Evolutionary conservation across 202 grass and related monocot genomes (phyloP), one percentile per base, ranked within the genome.

Genomic region (Zizania palustris): DNA sequence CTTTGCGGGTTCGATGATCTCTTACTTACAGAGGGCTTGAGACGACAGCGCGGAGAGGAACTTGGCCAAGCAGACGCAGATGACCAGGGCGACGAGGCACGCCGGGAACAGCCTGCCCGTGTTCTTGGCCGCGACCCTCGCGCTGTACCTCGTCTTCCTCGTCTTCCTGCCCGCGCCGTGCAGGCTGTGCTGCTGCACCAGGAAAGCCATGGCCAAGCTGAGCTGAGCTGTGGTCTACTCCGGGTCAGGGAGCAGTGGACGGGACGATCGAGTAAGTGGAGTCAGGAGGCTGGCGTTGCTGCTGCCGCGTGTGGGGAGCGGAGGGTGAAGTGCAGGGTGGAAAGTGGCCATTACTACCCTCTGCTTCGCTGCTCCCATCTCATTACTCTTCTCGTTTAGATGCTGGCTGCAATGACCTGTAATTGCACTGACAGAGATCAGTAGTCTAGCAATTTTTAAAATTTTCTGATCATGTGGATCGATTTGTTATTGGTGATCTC

Each of bases 301-400:
- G 50, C 50, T 3, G 66, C 40, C 28, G 15, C 65, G 22, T 37
- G 58, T 63, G 16, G 4, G 50, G 70, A 67, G 43, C 15, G 39
- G 63, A n/a, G 57, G 11, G 5, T 0, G 51, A 1, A 54, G 51
- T 7, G 57, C 45, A 70, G 33, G 65, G 36, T 61, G 81, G 64
- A 76, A 69, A 69, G 72, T 40, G 36, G 38, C 65, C 37, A 71
- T 84, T 77, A 77, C 45, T 77, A 48, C 9, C 73, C 45, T 69
- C 53, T 21, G 51, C 63, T 68, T 83, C 34, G 64, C 18, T 35
- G 72, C 54, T 37, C 50, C 64, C 53, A 43, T 20, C 45, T 5
- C 36, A 64, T 55, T 64, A 69, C 33, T 77, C 16, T 40, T 20
- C 36, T 49, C 15, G 49, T 38, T 65, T 63, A 56, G 4, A 2